Evolutionary conservation across 2,329 filamentous ascomycete genomes (phyloP), one percentile per base, ranked within the genome.

Genomic region (Neopestalotiopsis clavispora): DNA sequence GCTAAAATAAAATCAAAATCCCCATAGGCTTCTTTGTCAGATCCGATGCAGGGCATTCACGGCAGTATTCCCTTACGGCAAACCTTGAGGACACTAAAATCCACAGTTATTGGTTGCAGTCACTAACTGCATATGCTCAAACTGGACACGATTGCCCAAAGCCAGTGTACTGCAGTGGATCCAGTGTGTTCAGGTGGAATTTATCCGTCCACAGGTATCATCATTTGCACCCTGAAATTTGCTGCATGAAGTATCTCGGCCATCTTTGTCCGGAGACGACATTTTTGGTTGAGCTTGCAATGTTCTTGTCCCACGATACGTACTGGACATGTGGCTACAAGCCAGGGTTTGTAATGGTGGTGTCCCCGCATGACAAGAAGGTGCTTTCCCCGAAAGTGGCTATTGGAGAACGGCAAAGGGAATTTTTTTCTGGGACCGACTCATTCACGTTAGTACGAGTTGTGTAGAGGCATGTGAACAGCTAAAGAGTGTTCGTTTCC

Each of bases 251-350:
- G 45, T 7, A 10, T 52, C 17, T 20, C 3, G 45, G 45, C 3
- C 34, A 52, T 52, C 45, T n/a, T 23, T 52, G 45, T 20, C 45
- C 45, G 17, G 45, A 52, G 20, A 17, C 17, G n/a, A 42, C 14
- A 49, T 49, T 7, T 52, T 49, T 52, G n/a, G n/a, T 7, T 9
- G 1, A 17, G 2, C 42, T 20, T 9, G 45, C 45, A 28, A 52
- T 52, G 17, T 52, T 28, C 20, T 10, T 17, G 45, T 52, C 17
- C 45, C 9, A 52, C 45, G 6, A 17, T 34, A 17, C 17, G 28
- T 61, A 30, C n/a, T 38, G 59, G 59, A 62, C 59, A 62, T 62
- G 32, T 62, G 59, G 59, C 59, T 38, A 40, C 57, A 59, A 59
- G 57, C 23, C 57, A 59, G 57, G 28, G 56, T 9, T 23, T 34